Evolutionary conservation across 1,284 basidiomycete genomes (phyloP), one percentile per base, ranked within the genome.

Genomic region (Tranzscheliella williamsii): DNA sequence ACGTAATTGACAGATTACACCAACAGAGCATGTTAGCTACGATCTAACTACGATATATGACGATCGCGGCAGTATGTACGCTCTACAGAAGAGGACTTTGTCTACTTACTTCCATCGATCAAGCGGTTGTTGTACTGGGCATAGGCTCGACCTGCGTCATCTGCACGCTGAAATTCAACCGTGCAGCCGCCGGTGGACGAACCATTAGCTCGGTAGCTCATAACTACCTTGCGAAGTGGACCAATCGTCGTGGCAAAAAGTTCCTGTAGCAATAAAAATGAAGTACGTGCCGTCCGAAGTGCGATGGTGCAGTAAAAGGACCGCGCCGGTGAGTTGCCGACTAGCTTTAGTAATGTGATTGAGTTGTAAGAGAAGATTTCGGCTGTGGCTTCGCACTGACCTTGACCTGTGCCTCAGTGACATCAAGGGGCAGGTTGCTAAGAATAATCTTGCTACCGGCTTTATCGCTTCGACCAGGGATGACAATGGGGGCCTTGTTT

Each of bases 121-220:
- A 98, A 87, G 79, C 94, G 88, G 82, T 92, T 91, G 85, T 98
- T 91, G 84, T 97, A 98, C 71, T 91, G 85, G 66, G 88, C 83
- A 81, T 87, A 94, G 5, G 94, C 94, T 82, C 89, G 91, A 78
- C 85, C 86, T 51, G 88, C 94, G 73, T 95, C 91, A 47, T 91
- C 91, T 71, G 86, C 86, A 71, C 85, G 86, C 75, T 84, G 82
- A 83, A 97, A 97, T 65, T 87, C 83, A 60, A 98, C 88, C 11
- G 87, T 86, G 33, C 92, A 92, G 54, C 87, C 83, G 54, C 94
- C 94, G 72, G 92, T 95, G 35, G 89, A 92, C 74, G 87, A 86
- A 51, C 94, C 94, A 56, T 84, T 81, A 41, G 84, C 81, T 78
- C 92, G 90, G 81, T 91, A 93, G 75, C 89, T 85, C 73, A 98